phyloP scores from a whole-genome alignment of 441 rosid genomes.

The Gossypium aridum region DNA sequence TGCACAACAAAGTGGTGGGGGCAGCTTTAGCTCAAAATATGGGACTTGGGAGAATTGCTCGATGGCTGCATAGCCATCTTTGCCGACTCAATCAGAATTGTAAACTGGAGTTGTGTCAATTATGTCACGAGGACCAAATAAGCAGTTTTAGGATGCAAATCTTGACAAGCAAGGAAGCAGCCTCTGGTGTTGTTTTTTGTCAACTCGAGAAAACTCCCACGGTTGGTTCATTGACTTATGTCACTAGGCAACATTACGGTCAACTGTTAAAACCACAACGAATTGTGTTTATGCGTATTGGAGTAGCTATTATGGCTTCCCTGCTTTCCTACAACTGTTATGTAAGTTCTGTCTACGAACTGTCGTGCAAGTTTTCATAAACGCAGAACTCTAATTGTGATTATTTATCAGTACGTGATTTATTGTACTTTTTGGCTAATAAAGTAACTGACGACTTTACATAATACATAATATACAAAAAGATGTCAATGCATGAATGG shows the following conservation, averaged over 20 bases:
- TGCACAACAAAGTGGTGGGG: slow-evolving; percentile 72
- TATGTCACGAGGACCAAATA: background rate
- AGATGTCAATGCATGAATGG: too few species aligned
- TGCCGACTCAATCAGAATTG: background rate
- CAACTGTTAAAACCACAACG: background rate
- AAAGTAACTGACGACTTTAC: background rate
- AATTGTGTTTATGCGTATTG: background rate
- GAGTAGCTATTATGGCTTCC: background rate
- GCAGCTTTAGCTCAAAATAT: slow-evolving; percentile 76
- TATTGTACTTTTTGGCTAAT: background rate
- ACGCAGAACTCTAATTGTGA: background rate
- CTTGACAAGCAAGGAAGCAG: background rate
- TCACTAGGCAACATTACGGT: background rate
- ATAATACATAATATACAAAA: too few species aligned
- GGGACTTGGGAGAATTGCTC: slow-evolving; percentile 73
- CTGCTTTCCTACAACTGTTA: background rate
- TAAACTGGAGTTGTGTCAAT: background rate
- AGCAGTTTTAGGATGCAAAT: background rate
- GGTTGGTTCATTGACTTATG: background rate
- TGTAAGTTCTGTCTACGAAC: background rate
- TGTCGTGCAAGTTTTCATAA: background rate
- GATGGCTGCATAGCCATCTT: slow-evolving; percentile 43
- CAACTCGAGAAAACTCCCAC: background rate
- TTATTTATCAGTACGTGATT: background rate
- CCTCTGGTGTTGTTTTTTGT: background rate